Evolutionary conservation across 495 filamentous ascomycete species (phyloP), one percentile per base, ranked within the genome.

Genomic region (Chaetomium fimeti): DNA sequence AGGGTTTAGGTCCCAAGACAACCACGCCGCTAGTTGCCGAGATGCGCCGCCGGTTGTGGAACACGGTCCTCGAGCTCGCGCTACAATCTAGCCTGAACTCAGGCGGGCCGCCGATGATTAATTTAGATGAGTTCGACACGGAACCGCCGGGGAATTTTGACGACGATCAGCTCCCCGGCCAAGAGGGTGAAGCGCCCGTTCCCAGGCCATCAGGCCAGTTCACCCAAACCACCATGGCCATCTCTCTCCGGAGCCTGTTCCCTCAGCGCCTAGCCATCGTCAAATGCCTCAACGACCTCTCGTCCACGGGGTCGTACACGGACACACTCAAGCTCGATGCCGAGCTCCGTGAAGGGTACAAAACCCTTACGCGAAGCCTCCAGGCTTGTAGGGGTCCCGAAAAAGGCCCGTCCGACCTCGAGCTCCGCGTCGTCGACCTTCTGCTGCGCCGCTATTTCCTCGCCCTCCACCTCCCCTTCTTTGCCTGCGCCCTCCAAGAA

Each of bases 41-140:
- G 67, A 84, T 87, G 77, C 81, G 84, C n/a, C 75, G 84, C 38
- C 79, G 85, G 25, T 72, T 88, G 16, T 88, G 86, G 86, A 82
- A 79, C n/a, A 86, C 85, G 1, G 83, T 86, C 24, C 65, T 88
- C 4, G 85, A 88, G 68, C 62, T 87, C 15, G 74, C 78, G 5
- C 66, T 86, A 5, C 81, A 86, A 58, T 71, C 82, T 1, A 81
- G 83, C 24, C 60, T 87, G 40, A 80, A 79, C 61, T 75, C 82
- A 5, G 85, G 84, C 8, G 84, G 83, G 60, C 78, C 83, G 0
- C 81, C 84, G 12, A 73, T 79, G 1, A 70, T 87, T 20, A 77
- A 75, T 28, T 69, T 77, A 12, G 75, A 77, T 1, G 66, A 69
- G 22, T 65, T 77, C 71, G 83, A 87, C 64, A 81, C 83, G 11